A percentile compares a stretch with the other conserved stretches of the same genome.
These are phyloP conservation scores for Leptomonas seymouri DNA, from an alignment of 208 protist species.

Conservation along the genomic window DNA sequence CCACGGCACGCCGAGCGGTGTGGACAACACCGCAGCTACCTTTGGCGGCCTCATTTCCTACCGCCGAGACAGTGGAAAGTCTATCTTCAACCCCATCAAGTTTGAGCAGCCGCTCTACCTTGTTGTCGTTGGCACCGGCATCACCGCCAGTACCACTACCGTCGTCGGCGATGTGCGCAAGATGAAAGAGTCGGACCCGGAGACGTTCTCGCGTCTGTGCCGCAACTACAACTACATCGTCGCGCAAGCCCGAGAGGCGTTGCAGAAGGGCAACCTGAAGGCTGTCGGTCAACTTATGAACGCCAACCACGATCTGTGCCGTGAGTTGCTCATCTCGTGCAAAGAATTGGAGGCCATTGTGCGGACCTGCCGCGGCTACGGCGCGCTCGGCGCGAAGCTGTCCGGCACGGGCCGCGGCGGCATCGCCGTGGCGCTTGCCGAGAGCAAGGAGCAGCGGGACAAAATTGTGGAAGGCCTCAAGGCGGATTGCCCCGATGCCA, in stretches of 20 bases:
- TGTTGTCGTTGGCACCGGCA: constrained; percentile 83
- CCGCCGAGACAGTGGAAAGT: constrained; percentile 32
- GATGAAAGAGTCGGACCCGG: constrained; percentile 45
- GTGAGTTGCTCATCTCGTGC: constrained; percentile 65
- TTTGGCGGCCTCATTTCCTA: constrained; percentile 89
- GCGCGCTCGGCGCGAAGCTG: constrained; percentile 80
- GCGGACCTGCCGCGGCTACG: constrained; percentile 33
- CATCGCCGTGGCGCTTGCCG: constrained; percentile 66
- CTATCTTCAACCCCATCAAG: constrained; percentile 43
- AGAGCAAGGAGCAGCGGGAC: constrained; percentile 36
- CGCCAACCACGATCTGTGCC: constrained; percentile 66
- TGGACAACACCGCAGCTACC: constrained; percentile 89
- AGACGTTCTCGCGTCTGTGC: constrained; percentile 48
- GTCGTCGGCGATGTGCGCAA: constrained; percentile 71
- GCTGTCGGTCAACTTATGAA: constrained; percentile 68
- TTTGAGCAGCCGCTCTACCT: constrained; percentile 55
- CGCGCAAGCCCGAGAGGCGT: constrained; percentile 36
- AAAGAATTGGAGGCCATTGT: constrained; percentile 77
- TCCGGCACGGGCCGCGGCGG: constrained; percentile 83
- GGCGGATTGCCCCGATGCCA: constrained; percentile 47
- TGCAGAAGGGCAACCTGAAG: constrained; percentile 46
- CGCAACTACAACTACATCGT: constrained; percentile 50
- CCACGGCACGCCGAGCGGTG: constrained; percentile 89
- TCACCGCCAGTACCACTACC: constrained; percentile 74
- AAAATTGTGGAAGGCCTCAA: constrained; percentile 44